Percentiles rank a stretch among this genome's conserved stretches.
Conservation (phyloP, 257 asterid species). For the Solanum corneliomulleri region DNA sequence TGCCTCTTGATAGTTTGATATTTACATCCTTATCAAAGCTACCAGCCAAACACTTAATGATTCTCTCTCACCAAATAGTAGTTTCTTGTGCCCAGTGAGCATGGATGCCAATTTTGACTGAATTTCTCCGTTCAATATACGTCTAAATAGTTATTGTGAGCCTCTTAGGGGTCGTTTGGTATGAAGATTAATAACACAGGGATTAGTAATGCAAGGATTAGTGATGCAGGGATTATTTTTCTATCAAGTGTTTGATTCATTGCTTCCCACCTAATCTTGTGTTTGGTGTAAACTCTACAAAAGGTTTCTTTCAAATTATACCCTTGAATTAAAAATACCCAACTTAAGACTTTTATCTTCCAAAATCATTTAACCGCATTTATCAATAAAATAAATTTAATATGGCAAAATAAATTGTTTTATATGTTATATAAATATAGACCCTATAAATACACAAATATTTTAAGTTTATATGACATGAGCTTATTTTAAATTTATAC, state of each 20-base stretch:
- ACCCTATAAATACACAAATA: background rate
- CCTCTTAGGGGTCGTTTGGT: background rate
- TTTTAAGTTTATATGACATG: background rate
- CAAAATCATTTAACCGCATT: background rate
- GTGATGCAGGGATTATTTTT: background rate
- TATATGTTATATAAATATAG: background rate
- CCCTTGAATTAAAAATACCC: background rate
- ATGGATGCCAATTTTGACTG: background rate
- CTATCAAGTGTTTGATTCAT: background rate
- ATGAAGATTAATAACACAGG: no score
- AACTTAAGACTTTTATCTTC: background rate
- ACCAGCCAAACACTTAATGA: background rate
- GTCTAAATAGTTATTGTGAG: background rate
- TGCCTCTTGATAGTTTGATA: background rate
- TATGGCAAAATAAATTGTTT: background rate
- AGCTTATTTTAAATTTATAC: background rate
- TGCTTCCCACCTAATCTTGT: background rate
- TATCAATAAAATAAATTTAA: background rate
- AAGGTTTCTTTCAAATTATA: background rate
- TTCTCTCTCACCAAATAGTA: background rate
- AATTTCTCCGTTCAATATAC: background rate
- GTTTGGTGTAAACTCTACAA: background rate
- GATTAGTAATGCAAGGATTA: background rate
- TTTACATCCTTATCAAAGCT: background rate
- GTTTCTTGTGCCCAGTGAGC: background rate